phyloP scores from a whole-genome alignment of 192 early-diverging fungal species.

The Linnemannia zychae region DNA sequence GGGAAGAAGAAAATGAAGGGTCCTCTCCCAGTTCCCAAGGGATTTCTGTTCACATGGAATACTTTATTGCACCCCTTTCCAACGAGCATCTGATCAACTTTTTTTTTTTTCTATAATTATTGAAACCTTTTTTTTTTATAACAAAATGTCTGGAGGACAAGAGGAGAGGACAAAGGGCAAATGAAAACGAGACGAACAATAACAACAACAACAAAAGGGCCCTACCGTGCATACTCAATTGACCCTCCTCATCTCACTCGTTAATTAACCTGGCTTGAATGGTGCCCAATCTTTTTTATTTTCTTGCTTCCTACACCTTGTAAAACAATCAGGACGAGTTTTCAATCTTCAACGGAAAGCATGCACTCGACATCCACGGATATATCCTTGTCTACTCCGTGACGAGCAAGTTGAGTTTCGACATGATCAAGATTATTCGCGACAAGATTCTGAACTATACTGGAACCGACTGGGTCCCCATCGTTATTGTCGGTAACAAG shows the following conservation, averaged over 20 bases:
- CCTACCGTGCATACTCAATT: background rate
- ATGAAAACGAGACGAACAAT: background rate
- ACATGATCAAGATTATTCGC: conserved; percentile 89
- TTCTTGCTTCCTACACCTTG: background rate
- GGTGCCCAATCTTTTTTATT: background rate
- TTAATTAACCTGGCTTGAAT: background rate
- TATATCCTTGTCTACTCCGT: conserved; percentile 97
- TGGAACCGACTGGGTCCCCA: conserved; percentile 90
- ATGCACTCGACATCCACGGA: conserved; percentile 92
- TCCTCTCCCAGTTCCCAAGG: background rate
- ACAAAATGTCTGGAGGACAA: background rate
- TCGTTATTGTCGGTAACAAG: conserved; percentile 95
- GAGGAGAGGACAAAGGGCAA: background rate
- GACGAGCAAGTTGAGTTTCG: conserved; percentile 85
- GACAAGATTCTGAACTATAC: conserved; percentile 96
- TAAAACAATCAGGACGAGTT: conserved; percentile 82
- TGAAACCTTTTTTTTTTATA: conserved; percentile 10
- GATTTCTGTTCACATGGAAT: background rate
- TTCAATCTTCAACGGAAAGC: conserved; percentile 92
- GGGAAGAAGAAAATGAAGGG: no score
- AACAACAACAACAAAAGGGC: background rate
- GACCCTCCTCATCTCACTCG: background rate
- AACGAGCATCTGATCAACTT: background rate
- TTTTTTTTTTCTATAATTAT: background rate
- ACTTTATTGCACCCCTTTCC: background rate